phyloP scores from a whole-genome alignment of 345 rosid species.

The Brassica nigra region DNA sequence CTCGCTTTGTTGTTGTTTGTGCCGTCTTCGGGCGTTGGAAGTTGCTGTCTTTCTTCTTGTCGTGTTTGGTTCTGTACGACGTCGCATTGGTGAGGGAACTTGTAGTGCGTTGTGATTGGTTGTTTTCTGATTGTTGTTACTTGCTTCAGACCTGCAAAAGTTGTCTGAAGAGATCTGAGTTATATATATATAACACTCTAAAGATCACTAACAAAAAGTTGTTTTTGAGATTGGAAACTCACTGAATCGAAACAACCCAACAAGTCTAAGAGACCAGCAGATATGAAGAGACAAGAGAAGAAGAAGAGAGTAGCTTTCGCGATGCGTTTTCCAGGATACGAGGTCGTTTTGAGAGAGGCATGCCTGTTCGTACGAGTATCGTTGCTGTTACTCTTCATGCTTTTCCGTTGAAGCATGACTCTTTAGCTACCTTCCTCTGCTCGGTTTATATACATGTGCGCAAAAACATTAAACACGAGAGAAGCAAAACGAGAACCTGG shows the following conservation, averaged over 20 bases:
- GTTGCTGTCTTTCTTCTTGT: not conserved
- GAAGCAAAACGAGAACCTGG: slow-evolving; percentile 19
- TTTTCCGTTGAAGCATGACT: slow-evolving; percentile 27
- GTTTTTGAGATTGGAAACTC: slow-evolving; percentile 18
- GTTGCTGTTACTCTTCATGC: slow-evolving; percentile 36
- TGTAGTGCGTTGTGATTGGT: slow-evolving; percentile 36
- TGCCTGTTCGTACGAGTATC: slow-evolving; percentile 19
- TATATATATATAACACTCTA: not conserved
- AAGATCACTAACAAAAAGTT: not conserved
- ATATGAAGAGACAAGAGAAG: slow-evolving; percentile 28
- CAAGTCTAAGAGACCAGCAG: slow-evolving; percentile 37
- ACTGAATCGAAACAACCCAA: slow-evolving; percentile 36
- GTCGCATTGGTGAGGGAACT: slow-evolving; percentile 44
- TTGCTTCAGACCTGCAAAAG: slow-evolving; percentile 34
- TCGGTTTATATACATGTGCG: not conserved
- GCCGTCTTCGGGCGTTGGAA: not conserved
- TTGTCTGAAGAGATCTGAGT: slow-evolving; percentile 16
- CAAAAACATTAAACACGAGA: not conserved
- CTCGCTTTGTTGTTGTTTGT: not conserved
- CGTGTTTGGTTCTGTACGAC: slow-evolving; percentile 29
- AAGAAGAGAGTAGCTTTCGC: slow-evolving; percentile 38
- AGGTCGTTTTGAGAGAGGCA: slow-evolving; percentile 17
- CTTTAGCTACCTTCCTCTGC: slow-evolving; percentile 1
- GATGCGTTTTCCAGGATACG: slow-evolving; percentile 30
- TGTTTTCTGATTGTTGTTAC: slow-evolving; percentile 12